Percentiles rank a stretch among this genome's conserved stretches.
Conservation (phyloP, 2,329 filamentous ascomycete species). For the Madurella mycetomatis region DNA sequence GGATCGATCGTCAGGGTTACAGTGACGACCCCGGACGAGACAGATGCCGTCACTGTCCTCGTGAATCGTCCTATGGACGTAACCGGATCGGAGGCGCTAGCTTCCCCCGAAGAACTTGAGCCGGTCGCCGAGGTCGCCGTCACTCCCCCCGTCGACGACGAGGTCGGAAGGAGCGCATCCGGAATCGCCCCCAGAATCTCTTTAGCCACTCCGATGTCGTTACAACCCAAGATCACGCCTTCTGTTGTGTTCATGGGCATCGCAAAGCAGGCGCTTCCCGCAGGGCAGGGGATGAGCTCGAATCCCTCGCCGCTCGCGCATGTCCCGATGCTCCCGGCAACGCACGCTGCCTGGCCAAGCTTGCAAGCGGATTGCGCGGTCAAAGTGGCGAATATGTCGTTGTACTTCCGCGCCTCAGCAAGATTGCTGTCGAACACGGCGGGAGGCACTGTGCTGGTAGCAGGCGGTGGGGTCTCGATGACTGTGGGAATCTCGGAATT, state of each 20-base stretch:
- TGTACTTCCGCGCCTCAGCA: constrained; percentile 41
- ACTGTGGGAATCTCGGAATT: constrained; percentile 40
- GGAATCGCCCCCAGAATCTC: constrained; percentile 37
- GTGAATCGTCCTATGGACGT: constrained; percentile 9
- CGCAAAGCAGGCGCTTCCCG: constrained; percentile 44
- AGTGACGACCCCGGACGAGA: constrained; percentile 6
- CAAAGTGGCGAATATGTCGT: constrained; percentile 43
- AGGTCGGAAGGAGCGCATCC: constrained; percentile 4
- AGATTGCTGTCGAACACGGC: constrained; percentile 44
- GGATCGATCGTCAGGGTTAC: constrained; percentile 5
- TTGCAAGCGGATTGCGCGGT: constrained; percentile 45
- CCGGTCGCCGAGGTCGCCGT: neutral
- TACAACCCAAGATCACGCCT: constrained; percentile 49
- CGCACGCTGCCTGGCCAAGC: constrained; percentile 47
- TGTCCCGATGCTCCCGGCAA: constrained; percentile 44
- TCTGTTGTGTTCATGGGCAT: constrained; percentile 47
- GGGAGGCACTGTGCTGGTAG: constrained; percentile 39
- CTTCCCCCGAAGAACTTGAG: neutral
- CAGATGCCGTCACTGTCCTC: constrained; percentile 10
- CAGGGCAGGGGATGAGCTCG: constrained; percentile 35
- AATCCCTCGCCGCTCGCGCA: constrained; percentile 43
- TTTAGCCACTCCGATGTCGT: constrained; percentile 37
- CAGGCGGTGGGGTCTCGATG: constrained; percentile 29
- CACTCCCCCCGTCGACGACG: neutral
- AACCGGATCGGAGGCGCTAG: neutral